Base-by-base conservation (phyloP, 1,284 basidiomycete species). In the Ceratobasidium sp. region DNA sequence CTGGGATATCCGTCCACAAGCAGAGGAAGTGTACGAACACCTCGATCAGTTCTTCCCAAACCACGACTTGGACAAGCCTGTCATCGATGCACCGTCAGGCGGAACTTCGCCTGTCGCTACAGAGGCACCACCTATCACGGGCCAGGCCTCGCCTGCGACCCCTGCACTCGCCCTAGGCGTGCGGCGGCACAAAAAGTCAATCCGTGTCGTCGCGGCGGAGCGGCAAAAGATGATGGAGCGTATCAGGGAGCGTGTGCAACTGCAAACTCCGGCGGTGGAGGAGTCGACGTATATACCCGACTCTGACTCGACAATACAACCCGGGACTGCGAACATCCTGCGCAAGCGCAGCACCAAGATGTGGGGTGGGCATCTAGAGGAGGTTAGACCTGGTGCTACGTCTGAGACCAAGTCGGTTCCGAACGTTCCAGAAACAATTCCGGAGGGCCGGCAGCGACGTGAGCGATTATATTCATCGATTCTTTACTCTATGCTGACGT, bases 11-110 rank as follows among this genome's bases (percentile, higher is more conserved):
- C 92, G 98, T 80, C 98, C 98, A 14, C 90, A 92, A 39, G 91
- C 96, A 0, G 98, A 99, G 81, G 93, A 94, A 79, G 91, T 99
- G 72, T 96, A 96, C 81, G 93, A 98, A 74, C 90, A 93, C 74
- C 86, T 99, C 7, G 94, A 98, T 79, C 90, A 93, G 77, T 98
- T 95, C 85, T 99, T 99, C 86, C 96, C 96, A 0, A 91, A 93
- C 78, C 94, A 98, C 81, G 96, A 99, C 80, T 88, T 99, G 64
- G 98, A 99, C 83, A 93, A 94, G 80, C 97, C 97, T 0, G 91
- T 99, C 75, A 92, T 98, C 74, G 96, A 98, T 77, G 87, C 81
- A 3, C 82, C 91, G 6, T 90, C 92, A 0, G 92, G 92, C 13
- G 90, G 90, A 48, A 90, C 89, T 7, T 93, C 92, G 3, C 92